Base-by-base conservation (phyloP, 2,329 filamentous ascomycete species). In the Drechslerella coelobrocha region DNA sequence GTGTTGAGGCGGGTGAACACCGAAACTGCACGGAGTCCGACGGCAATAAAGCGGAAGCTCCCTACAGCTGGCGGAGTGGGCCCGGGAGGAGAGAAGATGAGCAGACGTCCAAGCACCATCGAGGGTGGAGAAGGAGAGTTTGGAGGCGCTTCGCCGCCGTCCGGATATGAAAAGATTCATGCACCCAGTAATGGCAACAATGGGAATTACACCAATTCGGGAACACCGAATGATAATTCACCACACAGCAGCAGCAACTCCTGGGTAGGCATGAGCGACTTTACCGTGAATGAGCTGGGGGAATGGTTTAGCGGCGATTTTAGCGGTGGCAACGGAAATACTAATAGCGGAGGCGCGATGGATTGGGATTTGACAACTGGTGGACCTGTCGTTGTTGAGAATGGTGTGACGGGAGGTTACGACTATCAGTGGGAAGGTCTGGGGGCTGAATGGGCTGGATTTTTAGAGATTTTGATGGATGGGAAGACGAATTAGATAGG, bases 101-200 rank as follows among this genome's bases (percentile, higher is more conserved):
- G 68, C 34, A 50, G 68, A 41, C 23, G 68, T n/a, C 68, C 61
- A 39, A 71, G 66, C 12, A 63, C 59, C 6, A 71, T 71, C 23
- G 66, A 71, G 31, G 59, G 39, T 27, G 61, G 54, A 7, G 68
- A 66, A 26, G 68, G 68, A 2, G 68, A 72, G 31, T 72, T 72
- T 39, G 68, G 68, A 12, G 68, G 68, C 29, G 68, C 68, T 4
- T 66, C 61, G 4, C 68, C 68, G n/a, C 68, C 68, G 17, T 66
- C 60, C 10, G 68, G 68, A 29, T 72, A 72, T n/a, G 68, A 72
- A 21, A 72, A 72, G 34, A 72, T 72, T n/a, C 68, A 72, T 24
- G 68, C 61, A 9, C 68, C 59, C 26, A 61, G 26, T 19, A 50
- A 57, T 26, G 66, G 52, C 3, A 55, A 50, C 17, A 62, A 54